Evolutionary conservation across 2,329 filamentous ascomycete species (phyloP).

Genomic region (Penicillium sp.): DNA sequence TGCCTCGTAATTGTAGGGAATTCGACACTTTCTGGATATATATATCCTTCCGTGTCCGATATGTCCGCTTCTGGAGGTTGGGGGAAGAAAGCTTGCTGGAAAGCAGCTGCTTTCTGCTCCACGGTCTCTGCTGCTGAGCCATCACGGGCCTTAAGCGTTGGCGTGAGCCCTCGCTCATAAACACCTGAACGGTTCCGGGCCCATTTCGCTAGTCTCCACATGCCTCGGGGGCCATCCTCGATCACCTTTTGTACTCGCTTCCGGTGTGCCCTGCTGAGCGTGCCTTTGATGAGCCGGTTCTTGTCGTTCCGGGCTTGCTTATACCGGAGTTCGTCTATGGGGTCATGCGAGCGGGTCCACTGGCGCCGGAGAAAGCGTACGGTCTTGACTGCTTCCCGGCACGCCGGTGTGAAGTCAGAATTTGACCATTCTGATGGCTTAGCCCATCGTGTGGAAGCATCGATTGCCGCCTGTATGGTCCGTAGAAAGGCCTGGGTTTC

Average conservation of each 20-base stretch:
- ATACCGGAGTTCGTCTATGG: background rate
- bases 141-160: background rate
- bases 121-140: background rate
- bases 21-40: background rate
- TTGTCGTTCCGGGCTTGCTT: background rate
- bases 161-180: background rate
- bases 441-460: background rate
- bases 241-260: background rate
- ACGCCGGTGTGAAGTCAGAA: background rate
- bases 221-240: background rate
- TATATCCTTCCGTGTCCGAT: background rate
- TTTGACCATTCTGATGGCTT: background rate
- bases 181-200: background rate
- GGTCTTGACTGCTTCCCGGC: background rate
- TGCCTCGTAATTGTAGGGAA: background rate
- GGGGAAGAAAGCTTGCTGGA: background rate
- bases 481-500: background rate
- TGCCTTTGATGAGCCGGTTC: background rate
- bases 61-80: background rate
- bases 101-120: background rate
- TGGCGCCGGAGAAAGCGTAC: rapidly evolving
- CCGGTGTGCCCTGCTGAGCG: background rate
- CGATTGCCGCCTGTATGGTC: background rate
- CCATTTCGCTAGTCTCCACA: background rate
- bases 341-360: background rate